These are phyloP conservation scores for Neonectria hederae DNA, from an alignment of 2,329 filamentous ascomycete species.

Conservation along the genomic window DNA sequence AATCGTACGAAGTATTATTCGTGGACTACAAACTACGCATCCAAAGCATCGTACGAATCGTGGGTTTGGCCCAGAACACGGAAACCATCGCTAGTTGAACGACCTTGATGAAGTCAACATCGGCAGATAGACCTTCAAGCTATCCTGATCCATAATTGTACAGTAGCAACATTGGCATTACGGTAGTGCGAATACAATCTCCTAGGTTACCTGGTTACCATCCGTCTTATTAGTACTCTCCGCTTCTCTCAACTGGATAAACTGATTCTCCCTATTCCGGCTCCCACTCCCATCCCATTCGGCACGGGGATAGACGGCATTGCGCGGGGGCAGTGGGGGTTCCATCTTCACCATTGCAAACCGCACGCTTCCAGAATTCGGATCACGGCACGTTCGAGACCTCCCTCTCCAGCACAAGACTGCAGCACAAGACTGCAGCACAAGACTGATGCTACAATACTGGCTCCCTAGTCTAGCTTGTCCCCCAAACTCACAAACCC, in stretches of 20 bases:
- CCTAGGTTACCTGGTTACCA: background rate
- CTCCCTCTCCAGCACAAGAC: background rate
- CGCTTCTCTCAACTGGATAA: background rate
- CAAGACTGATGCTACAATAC: too few species aligned
- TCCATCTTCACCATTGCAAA: background rate
- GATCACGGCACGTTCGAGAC: background rate
- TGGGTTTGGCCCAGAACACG: background rate
- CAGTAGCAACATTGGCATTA: background rate
- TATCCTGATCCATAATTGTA: background rate
- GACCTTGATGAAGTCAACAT: too few species aligned
- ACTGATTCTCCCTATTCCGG: background rate
- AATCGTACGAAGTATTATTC: background rate
- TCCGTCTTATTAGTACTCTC: too few species aligned
- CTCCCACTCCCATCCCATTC: background rate
- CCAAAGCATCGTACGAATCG: background rate
- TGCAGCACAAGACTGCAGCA: too few species aligned
- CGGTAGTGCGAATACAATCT: background rate
- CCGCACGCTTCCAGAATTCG: background rate
- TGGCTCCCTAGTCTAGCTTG: background rate
- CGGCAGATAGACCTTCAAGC: background rate
- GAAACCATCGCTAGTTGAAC: background rate
- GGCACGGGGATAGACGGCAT: constrained; percentile 19
- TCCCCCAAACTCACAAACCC: constrained; percentile 18
- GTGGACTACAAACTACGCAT: too few species aligned
- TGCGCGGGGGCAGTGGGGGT: constrained; percentile 16